Conservation (phyloP, 371 early-diverging fungal species). For the Apophysomyces elegans region DNA sequence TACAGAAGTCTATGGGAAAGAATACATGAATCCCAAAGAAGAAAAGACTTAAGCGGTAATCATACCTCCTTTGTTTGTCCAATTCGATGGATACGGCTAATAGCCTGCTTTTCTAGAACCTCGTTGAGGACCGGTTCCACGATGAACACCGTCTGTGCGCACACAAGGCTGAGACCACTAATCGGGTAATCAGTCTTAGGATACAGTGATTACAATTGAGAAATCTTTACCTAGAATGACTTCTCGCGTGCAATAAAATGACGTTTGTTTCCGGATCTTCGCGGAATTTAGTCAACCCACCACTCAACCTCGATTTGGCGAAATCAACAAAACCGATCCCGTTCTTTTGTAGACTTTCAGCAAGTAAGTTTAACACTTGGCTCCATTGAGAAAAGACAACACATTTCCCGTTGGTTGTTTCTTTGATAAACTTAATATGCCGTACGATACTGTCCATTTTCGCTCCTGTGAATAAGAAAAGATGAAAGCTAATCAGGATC, state of each 20-base stretch:
- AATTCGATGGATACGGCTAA: slow-evolving; percentile 92
- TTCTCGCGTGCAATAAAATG: slow-evolving; percentile 56
- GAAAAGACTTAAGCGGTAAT: slow-evolving; percentile 17
- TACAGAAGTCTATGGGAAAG: slow-evolving; percentile 23
- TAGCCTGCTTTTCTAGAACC: slow-evolving; percentile 59
- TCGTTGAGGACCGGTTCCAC: slow-evolving; percentile 59
- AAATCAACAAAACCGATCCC: slow-evolving; percentile 52
- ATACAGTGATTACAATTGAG: not conserved
- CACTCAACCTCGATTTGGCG: slow-evolving; percentile 23
- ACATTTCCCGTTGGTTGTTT: slow-evolving; percentile 54
- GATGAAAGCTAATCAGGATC: not conserved
- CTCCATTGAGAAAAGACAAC: slow-evolving; percentile 77
- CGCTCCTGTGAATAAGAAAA: slow-evolving; percentile 27
- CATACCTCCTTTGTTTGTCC: slow-evolving; percentile 94
- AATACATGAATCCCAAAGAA: slow-evolving; percentile 11
- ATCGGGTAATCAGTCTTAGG: slow-evolving; percentile 5
- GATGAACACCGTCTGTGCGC: slow-evolving; percentile 58
- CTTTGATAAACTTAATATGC: slow-evolving; percentile 58
- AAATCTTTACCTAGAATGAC: slow-evolving; percentile 48
- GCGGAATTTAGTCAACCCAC: slow-evolving; percentile 39
- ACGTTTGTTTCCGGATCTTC: slow-evolving; percentile 45
- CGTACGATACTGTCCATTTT: slow-evolving; percentile 70
- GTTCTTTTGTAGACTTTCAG: slow-evolving; percentile 51
- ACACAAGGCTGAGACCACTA: slow-evolving; percentile 47
- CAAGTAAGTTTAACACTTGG: slow-evolving; percentile 59